A percentile compares a stretch with the other conserved stretches of the same genome.
Evolutionary conservation across 306 rosid genomes (phyloP).

Genomic region (Begonia loranthoides): DNA sequence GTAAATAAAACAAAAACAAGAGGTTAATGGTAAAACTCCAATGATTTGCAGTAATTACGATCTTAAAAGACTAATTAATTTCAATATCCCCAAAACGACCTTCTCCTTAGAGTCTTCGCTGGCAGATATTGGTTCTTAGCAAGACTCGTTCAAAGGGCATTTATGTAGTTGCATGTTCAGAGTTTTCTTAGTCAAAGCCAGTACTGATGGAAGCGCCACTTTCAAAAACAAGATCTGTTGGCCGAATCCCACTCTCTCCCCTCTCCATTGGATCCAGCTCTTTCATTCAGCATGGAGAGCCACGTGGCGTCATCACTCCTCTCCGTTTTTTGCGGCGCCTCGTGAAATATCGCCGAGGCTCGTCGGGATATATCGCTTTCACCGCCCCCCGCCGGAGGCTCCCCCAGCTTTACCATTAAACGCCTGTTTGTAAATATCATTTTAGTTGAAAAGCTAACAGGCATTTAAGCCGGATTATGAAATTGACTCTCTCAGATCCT

Average conservation of each 20-base stretch:
- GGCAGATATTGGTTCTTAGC: too few relatives aligned
- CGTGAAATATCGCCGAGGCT: constrained; percentile 10
- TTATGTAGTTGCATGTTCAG: too few relatives aligned
- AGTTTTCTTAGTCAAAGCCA: constrained; percentile 59
- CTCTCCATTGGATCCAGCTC: constrained; percentile 12
- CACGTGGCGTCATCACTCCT: constrained; percentile 15
- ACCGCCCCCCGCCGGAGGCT: background rate
- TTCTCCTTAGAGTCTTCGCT: too few relatives aligned
- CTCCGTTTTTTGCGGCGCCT: constrained; percentile 21
- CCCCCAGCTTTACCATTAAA: background rate
- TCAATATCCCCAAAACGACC: constrained; percentile 4
- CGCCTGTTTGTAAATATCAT: background rate
- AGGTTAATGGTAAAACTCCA: constrained; percentile 10
- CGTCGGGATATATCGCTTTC: constrained; percentile 2
- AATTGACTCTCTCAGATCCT: constrained; percentile 37
- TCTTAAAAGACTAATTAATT: background rate
- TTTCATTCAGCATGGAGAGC: background rate
- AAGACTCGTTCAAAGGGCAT: constrained; percentile 7
- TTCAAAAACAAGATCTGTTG: constrained; percentile 11
- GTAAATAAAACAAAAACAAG: constrained; percentile 6
- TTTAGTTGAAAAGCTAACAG: background rate
- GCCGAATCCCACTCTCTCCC: constrained; percentile 17
- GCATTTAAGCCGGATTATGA: constrained; percentile 22
- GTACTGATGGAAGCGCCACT: constrained; percentile 23
- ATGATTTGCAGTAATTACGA: constrained; percentile 2